A percentile compares a stretch with the other conserved stretches of the same genome.
Evolutionary conservation across 768 basidiomycete species (phyloP).

Genomic region (Clitopilus hobsonii): DNA sequence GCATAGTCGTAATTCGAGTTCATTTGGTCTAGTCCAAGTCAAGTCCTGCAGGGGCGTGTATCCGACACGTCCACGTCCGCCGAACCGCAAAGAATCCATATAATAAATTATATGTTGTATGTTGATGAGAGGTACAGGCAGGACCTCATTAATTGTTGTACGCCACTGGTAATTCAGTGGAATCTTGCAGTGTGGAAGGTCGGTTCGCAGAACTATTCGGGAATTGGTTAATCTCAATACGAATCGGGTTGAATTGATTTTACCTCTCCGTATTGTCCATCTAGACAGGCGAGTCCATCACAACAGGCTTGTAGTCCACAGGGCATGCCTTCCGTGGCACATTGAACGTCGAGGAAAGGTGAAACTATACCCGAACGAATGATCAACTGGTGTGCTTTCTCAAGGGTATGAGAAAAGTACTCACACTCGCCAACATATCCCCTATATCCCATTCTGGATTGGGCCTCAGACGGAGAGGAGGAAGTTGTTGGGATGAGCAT

Average conservation of each 20-base stretch:
- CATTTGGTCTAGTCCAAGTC: too few species aligned
- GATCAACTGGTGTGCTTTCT: background rate
- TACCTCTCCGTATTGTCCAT: background rate
- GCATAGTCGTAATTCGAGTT: too few species aligned
- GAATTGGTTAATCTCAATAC: background rate
- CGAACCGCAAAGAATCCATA: too few species aligned
- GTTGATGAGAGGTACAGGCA: too few species aligned
- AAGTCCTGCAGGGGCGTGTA: too few species aligned
- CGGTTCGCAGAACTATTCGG: background rate
- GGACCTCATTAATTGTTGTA: background rate
- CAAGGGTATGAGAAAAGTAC: background rate
- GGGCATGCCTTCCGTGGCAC: background rate
- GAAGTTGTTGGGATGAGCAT: background rate
- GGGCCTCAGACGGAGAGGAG: background rate
- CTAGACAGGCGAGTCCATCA: background rate
- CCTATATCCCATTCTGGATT: background rate
- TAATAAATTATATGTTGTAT: too few species aligned
- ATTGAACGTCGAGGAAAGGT: background rate
- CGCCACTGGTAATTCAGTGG: background rate
- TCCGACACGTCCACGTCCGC: too few species aligned
- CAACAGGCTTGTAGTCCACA: background rate
- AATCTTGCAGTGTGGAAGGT: background rate
- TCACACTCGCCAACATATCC: background rate
- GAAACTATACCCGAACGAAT: background rate
- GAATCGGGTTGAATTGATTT: background rate